Conservation (phyloP, 192 early-diverging fungal genomes). For the Kappamyces sp. region DNA sequence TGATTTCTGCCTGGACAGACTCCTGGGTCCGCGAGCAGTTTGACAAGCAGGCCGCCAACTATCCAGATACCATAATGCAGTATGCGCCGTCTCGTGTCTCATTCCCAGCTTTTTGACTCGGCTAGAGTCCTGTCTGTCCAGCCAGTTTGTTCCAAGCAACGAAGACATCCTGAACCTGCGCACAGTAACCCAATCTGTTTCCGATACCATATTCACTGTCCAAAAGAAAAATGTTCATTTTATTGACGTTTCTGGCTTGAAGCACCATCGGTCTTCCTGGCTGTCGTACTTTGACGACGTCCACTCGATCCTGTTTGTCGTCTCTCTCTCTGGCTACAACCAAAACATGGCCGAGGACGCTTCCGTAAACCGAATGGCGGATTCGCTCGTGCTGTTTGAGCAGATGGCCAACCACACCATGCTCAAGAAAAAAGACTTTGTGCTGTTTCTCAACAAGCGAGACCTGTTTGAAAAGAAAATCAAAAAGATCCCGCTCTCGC, state of each 20-base stretch:
- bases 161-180: constrained; percentile 35
- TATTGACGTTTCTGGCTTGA: constrained; percentile 12
- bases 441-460: constrained; percentile 33
- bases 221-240: constrained; percentile 19
- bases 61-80: too few species aligned
- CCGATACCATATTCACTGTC: constrained; percentile 30
- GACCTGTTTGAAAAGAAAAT: constrained; percentile 29
- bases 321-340: constrained; percentile 14
- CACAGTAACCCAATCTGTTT: constrained; percentile 26
- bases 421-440: constrained; percentile 16
- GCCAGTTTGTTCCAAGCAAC: not conserved
- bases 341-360: constrained; percentile 14
- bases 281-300: constrained; percentile 39
- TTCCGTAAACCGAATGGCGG: constrained; percentile 18
- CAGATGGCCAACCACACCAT: not conserved
- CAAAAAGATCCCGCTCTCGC: not conserved
- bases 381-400: constrained; percentile 18
- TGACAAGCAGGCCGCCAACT: too few species aligned
- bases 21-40: too few species aligned
- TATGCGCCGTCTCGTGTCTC: too few species aligned
- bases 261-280: constrained; percentile 21
- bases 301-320: constrained; percentile 19
- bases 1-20: too few species aligned
- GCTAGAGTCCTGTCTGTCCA: too few species aligned
- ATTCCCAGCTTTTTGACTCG: too few species aligned